Evolutionary conservation across 2,329 filamentous ascomycete species (phyloP).

Genomic region (Penicillium sp.): DNA sequence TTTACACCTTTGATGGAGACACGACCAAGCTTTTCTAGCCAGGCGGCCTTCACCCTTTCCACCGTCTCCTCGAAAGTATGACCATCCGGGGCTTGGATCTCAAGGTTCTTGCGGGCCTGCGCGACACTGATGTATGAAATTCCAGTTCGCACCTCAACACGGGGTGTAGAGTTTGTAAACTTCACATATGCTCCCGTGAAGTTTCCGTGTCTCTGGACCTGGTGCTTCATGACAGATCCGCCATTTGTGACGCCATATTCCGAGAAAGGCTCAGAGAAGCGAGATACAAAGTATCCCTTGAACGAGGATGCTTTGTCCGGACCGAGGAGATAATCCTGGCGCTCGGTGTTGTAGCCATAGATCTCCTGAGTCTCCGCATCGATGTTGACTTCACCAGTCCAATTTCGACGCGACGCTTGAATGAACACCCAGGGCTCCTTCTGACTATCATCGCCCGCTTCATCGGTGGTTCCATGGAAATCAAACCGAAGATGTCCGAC

Average conservation of each 20-base stretch:
- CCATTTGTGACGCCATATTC: constrained; percentile 41
- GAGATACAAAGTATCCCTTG: constrained; percentile 50
- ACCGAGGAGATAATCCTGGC: constrained; percentile 51
- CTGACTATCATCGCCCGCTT: neutral
- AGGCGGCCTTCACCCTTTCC: constrained; percentile 43
- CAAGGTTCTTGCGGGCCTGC: constrained; percentile 50
- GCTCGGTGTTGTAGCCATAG: constrained; percentile 48
- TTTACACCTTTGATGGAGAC: constrained; percentile 49
- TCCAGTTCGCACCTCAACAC: constrained; percentile 50
- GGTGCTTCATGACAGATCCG: constrained; percentile 25
- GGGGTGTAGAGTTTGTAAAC: constrained; percentile 32
- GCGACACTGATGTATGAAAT: constrained; percentile 52
- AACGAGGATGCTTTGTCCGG: constrained; percentile 46
- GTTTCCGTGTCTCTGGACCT: constrained; percentile 33
- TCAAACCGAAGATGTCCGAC: constrained; percentile 47
- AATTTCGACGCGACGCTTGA: constrained; percentile 50
- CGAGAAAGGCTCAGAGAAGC: constrained; percentile 48
- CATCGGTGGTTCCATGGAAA: constrained; percentile 27
- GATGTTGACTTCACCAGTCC: constrained; percentile 48
- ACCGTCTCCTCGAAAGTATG: constrained; percentile 44
- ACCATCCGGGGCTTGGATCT: constrained; percentile 44
- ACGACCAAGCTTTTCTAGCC: constrained; percentile 50
- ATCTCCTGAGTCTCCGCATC: constrained; percentile 41
- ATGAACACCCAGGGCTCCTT: constrained; percentile 44
- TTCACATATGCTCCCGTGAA: constrained; percentile 46